A percentile compares a stretch with the other conserved stretches of the same genome.
Evolutionary conservation across 495 filamentous ascomycete species (phyloP).

Genomic region (Trichoderma virens): DNA sequence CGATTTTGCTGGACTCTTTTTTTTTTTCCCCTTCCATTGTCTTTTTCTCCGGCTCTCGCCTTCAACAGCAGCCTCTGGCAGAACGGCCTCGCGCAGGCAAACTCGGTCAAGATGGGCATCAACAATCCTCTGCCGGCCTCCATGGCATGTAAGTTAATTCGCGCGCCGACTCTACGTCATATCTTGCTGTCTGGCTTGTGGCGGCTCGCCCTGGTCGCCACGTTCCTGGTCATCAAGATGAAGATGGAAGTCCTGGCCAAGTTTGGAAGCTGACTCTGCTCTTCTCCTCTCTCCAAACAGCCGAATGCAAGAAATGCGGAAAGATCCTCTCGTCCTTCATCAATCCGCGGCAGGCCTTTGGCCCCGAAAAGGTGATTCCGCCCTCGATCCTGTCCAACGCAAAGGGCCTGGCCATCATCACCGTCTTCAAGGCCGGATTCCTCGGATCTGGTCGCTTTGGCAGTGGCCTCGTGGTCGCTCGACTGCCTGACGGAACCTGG

Average conservation of each 20-base stretch:
- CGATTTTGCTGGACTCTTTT: not conserved
- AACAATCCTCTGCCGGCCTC: constrained; percentile 53
- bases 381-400: constrained; percentile 82
- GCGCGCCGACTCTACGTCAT: constrained; percentile 10
- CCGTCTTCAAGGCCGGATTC: constrained; percentile 93
- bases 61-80: not conserved
- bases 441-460: constrained; percentile 88
- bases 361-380: constrained; percentile 95
- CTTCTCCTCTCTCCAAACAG: constrained; percentile 27
- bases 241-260: too few relatives aligned
- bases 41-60: not conserved
- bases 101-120: constrained; percentile 39
- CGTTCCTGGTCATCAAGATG: too few relatives aligned
- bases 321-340: constrained; percentile 94
- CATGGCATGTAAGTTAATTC: constrained; percentile 45
- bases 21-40: constrained; percentile 6
- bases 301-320: constrained; percentile 83
- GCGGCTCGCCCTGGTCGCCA: not conserved
- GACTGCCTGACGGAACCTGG: constrained; percentile 87
- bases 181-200: not conserved
- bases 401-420: constrained; percentile 94
- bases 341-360: constrained; percentile 88
- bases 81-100: constrained; percentile 8
- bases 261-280: constrained; percentile 13
- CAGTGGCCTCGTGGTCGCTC: constrained; percentile 86